These are phyloP conservation scores for Bacidia gigantensis DNA, from an alignment of 495 filamentous ascomycete genomes.

Conservation along the genomic window DNA sequence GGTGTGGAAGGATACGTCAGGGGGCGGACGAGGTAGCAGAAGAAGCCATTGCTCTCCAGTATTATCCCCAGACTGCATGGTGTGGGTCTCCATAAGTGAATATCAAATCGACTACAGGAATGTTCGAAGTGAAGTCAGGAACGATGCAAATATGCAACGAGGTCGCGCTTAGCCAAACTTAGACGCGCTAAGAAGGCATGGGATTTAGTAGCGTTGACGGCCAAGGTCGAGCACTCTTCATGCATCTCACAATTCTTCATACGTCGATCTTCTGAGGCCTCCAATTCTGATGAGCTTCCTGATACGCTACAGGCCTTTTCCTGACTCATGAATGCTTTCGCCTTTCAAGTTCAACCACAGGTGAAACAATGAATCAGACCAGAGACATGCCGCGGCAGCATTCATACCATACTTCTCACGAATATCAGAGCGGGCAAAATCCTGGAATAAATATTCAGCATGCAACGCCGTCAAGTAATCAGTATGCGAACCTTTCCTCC, in stretches of 20 bases:
- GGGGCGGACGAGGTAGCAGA: constrained; percentile 35
- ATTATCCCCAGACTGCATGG: no score
- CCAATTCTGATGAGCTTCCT: neutral
- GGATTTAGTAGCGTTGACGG: no score
- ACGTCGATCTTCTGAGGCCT: no score
- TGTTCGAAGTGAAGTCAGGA: no score
- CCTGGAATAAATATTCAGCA: constrained; percentile 59
- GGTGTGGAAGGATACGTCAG: constrained; percentile 23
- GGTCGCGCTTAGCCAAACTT: neutral
- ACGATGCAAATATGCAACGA: neutral
- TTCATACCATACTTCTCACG: constrained; percentile 34
- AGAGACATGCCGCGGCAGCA: constrained; percentile 38
- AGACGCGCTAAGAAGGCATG: neutral
- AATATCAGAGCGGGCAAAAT: constrained; percentile 33
- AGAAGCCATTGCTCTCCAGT: constrained; percentile 22
- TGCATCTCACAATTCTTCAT: no score
- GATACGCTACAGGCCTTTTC: neutral
- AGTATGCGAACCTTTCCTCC: constrained; percentile 33
- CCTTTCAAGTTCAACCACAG: neutral
- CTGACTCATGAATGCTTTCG: neutral
- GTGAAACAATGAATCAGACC: constrained; percentile 21
- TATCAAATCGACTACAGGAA: no score
- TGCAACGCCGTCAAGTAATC: constrained; percentile 42
- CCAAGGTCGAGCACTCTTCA: no score
- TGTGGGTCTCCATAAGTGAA: no score